Evolutionary conservation across 108 stramenopile genomes (phyloP), one percentile per base, ranked within the genome.

Genomic region (Asterionellopsis glacialis): DNA sequence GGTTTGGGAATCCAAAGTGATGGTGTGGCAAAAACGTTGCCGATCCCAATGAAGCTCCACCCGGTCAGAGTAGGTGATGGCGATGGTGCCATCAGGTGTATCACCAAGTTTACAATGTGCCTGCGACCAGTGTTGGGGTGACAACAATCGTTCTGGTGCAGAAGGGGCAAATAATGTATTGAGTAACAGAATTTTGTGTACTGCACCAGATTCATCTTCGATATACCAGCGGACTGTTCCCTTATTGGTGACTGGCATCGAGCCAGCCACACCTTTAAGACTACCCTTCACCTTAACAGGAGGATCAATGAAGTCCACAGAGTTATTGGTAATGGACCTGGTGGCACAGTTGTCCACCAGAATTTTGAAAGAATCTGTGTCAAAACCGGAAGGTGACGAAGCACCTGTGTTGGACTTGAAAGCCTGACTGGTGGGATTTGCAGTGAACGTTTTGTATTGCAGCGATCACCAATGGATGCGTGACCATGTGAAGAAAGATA

Each of bases 101-200:
- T 41, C 43, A 12, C 28, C 10, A 11, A 13, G 10, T 9, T 59
- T 19, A 23, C 21, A 45, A 11, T 10, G 12, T 28, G 9, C 27
- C 26, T 56, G 24, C 9, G 27, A 12, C 55, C 55, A 56, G 24
- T 56, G 55, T 45, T 59, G 58, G 11, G 58, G 58, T 11, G 42
- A 59, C 9, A n/a, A n/a, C n/a, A n/a, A n/a, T n/a, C n/a, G n/a
- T n/a, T n/a, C n/a, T n/a, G n/a, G n/a, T n/a, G n/a, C n/a, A n/a
- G n/a, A n/a, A n/a, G n/a, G n/a, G n/a, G n/a, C n/a, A n/a, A n/a
- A n/a, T n/a, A n/a, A n/a, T n/a, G n/a, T n/a, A n/a, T n/a, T n/a
- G n/a, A n/a, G n/a, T n/a, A n/a, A n/a, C n/a, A n/a, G n/a, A n/a
- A 44, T 14, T 19, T 42, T 11, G 26, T 59, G 58, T 13, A 44